These are phyloP conservation scores for Alternaria sp. DNA, from an alignment of 2,329 filamentous ascomycete genomes.

Conservation along the genomic window DNA sequence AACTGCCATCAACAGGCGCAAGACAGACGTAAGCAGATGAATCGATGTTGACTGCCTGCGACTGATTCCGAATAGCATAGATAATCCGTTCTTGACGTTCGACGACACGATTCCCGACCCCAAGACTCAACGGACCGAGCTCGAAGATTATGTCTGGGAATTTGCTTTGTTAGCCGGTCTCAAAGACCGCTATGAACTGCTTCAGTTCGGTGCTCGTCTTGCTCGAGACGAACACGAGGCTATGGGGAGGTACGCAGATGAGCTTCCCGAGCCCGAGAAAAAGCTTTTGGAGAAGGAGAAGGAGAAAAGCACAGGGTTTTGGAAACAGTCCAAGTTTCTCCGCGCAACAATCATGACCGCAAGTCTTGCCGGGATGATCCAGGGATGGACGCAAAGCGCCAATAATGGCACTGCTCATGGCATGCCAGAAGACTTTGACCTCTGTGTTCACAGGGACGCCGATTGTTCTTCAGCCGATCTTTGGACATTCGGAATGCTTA, in stretches of 20 bases:
- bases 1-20: conserved; percentile 7
- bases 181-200: conserved; percentile 23
- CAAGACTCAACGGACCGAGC: conserved; percentile 17
- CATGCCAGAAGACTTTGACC: conserved; percentile 22
- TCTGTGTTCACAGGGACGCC: conserved; percentile 6
- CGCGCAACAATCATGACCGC: conserved; percentile 28
- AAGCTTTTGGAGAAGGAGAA: conserved; percentile 15
- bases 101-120: conserved; percentile 17
- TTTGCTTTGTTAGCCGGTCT: conserved; percentile 18
- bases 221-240: conserved; percentile 27
- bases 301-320: conserved; percentile 22
- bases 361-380: conserved; percentile 25
- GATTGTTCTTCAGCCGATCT: conserved; percentile 14
- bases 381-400: conserved; percentile 29
- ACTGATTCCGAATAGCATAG: conserved; percentile 13
- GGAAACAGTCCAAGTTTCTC: conserved; percentile 33
- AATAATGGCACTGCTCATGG: conserved; percentile 27
- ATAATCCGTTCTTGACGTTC: conserved; percentile 29
- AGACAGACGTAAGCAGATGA: conserved; percentile 15
- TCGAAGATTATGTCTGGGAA: conserved; percentile 27
- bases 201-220: conserved; percentile 28
- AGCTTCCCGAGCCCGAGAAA: conserved; percentile 24
- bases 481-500: conserved; percentile 30
- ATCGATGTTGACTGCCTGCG: background rate
- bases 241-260: conserved; percentile 19